Percentiles rank a stretch among this genome's conserved stretches.
Conservation (phyloP, 2,329 filamentous ascomycete species). For the Aaosphaeria arxii region DNA sequence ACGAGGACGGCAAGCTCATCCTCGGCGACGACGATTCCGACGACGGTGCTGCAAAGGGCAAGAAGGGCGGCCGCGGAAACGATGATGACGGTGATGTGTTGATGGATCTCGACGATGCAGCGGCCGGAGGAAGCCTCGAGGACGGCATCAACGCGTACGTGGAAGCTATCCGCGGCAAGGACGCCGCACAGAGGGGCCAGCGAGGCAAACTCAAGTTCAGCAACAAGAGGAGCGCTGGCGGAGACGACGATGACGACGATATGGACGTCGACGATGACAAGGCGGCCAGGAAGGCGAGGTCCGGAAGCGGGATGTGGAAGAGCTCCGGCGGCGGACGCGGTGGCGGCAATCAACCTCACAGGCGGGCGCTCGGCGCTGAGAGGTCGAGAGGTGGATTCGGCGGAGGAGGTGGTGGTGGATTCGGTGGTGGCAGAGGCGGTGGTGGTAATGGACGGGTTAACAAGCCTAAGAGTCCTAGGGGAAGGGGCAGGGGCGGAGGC, state of each 20-base stretch:
- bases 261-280: conserved; percentile 16
- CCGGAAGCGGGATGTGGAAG: conserved; percentile 11
- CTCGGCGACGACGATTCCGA: conserved; percentile 54
- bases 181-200: conserved; percentile 57
- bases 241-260: conserved; percentile 42
- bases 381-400: conserved; percentile 29
- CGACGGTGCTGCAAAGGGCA: conserved; percentile 27
- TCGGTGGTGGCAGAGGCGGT: neutral
- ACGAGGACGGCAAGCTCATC: conserved; percentile 78
- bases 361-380: conserved; percentile 36
- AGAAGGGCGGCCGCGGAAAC: conserved; percentile 1
- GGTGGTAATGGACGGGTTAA: conserved; percentile 1
- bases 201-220: conserved; percentile 61
- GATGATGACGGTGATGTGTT: conserved; percentile 46
- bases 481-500: neutral
- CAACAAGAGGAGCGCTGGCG: conserved; percentile 43
- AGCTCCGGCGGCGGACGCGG: conserved; percentile 8
- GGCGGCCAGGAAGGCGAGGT: conserved; percentile 36
- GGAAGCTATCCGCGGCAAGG: conserved; percentile 58
- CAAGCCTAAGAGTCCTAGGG: conserved; percentile 2
- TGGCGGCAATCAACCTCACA: conserved; percentile 20
- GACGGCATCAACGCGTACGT: conserved; percentile 60
- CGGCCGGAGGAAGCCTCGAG: conserved; percentile 42
- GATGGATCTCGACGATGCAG: conserved; percentile 58
- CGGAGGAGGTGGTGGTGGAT: conserved; percentile 1